These are phyloP conservation scores for Oidium heveae DNA, from an alignment of 2,329 filamentous ascomycete species.

Conservation along the genomic window DNA sequence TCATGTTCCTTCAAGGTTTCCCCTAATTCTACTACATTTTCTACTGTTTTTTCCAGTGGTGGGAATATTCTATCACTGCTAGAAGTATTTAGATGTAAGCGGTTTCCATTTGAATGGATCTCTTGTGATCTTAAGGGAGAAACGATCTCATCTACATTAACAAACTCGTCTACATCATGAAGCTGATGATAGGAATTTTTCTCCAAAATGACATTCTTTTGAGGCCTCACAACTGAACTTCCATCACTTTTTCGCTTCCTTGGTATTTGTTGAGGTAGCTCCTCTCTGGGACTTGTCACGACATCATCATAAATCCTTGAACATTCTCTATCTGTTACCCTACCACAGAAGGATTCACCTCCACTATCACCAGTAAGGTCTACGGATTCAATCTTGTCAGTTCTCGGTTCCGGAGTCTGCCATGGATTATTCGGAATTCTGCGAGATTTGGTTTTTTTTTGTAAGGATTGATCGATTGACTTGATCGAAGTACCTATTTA, in stretches of 20 bases:
- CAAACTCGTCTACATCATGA: slow-evolving; percentile 8
- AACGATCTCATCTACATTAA: slow-evolving; percentile 12
- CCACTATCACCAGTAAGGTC: slow-evolving; percentile 12
- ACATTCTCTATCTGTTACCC: no score
- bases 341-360: not conserved
- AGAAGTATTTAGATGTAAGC: not conserved
- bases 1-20: not conserved
- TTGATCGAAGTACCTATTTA: slow-evolving; percentile 9
- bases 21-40: not conserved
- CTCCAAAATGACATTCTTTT: not conserved
- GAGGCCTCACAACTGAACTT: not conserved
- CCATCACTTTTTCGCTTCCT: not conserved
- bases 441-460: slow-evolving; percentile 6
- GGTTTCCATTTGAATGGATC: not conserved
- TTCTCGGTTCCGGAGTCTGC: slow-evolving; percentile 8
- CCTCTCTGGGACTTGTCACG: not conserved
- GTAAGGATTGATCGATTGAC: slow-evolving; percentile 2
- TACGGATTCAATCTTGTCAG: slow-evolving; percentile 9
- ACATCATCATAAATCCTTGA: not conserved
- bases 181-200: not conserved
- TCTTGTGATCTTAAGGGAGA: not conserved
- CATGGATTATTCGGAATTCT: slow-evolving; percentile 13
- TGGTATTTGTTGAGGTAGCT: not conserved
- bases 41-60: not conserved
- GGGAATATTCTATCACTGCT: no score